Conservation (phyloP, 352 stramenopile species). For the Thalassiosira oceanica region DNA sequence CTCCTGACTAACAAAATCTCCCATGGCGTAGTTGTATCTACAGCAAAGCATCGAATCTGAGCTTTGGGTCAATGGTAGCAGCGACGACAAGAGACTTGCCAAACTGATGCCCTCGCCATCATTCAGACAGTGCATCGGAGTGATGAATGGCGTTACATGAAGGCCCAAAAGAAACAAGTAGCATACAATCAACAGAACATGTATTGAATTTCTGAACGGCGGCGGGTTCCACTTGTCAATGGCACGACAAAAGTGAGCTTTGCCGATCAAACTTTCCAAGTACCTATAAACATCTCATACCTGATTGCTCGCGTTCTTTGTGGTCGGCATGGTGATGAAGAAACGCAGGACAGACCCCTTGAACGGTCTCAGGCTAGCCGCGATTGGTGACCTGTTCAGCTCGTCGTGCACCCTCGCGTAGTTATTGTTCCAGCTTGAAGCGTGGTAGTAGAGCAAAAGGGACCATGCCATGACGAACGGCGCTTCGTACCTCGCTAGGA, state of each 20-base stretch:
- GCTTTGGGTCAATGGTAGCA: background rate
- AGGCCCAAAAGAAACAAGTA: conserved; percentile 34
- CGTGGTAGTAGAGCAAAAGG: conserved; percentile 34
- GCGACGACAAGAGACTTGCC: conserved; percentile 9
- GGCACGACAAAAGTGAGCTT: no score
- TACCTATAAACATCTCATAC: no score
- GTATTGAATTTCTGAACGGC: no score
- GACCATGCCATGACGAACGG: conserved; percentile 32
- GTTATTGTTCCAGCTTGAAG: conserved; percentile 34
- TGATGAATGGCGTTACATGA: conserved; percentile 35
- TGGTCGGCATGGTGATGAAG: conserved; percentile 29
- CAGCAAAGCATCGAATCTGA: conserved; percentile 33
- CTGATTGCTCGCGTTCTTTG: conserved; percentile 43
- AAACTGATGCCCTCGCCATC: conserved; percentile 4
- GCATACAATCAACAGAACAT: conserved; percentile 24
- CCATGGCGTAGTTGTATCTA: conserved; percentile 48
- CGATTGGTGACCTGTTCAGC: conserved; percentile 6
- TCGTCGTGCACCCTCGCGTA: conserved; percentile 17
- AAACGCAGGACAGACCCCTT: conserved; percentile 36
- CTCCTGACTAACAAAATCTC: conserved; percentile 18
- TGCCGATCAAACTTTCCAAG: conserved; percentile 42
- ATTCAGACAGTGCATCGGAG: conserved; percentile 30
- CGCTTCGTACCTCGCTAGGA: conserved; percentile 28
- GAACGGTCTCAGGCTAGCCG: conserved; percentile 29
- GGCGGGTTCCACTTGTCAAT: no score